Conservation (phyloP, 2,329 filamentous ascomycete genomes). For the Xylaria sp. region DNA sequence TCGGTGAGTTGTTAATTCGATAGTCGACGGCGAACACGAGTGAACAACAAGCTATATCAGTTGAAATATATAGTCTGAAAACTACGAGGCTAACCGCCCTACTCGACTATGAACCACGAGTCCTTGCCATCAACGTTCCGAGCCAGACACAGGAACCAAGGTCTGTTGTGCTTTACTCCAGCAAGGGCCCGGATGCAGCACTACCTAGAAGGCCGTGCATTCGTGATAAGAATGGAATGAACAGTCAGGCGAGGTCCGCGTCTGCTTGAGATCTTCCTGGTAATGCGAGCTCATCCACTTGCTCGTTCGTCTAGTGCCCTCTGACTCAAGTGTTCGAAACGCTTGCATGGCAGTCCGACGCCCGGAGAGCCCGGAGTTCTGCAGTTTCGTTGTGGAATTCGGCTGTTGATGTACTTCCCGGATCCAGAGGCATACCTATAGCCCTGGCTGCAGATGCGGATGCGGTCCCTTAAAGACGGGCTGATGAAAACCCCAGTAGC, state of each 20-base stretch:
- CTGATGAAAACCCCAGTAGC: background rate
- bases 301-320: slow-evolving; percentile 81
- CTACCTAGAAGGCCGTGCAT: slow-evolving; percentile 77
- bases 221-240: slow-evolving; percentile 78
- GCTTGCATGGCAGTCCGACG: slow-evolving; percentile 70
- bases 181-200: slow-evolving; percentile 83
- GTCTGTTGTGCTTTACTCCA: slow-evolving; percentile 71
- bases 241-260: slow-evolving; percentile 87
- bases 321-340: slow-evolving; percentile 70
- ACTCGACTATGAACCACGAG: background rate
- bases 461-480: background rate
- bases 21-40: background rate
- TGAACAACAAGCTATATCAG: too few relatives aligned
- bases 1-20: background rate
- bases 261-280: slow-evolving; percentile 75
- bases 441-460: too few relatives aligned
- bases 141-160: slow-evolving; percentile 77
- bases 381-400: slow-evolving; percentile 50
- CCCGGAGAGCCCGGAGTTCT: slow-evolving; percentile 62
- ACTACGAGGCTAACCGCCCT: too few relatives aligned
- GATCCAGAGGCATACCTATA: too few relatives aligned
- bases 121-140: slow-evolving; percentile 84
- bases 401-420: too few relatives aligned
- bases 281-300: slow-evolving; percentile 77
- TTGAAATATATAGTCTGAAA: background rate